Base-by-base conservation (phyloP, 768 basidiomycete genomes). In the Dioszegia hungarica region DNA sequence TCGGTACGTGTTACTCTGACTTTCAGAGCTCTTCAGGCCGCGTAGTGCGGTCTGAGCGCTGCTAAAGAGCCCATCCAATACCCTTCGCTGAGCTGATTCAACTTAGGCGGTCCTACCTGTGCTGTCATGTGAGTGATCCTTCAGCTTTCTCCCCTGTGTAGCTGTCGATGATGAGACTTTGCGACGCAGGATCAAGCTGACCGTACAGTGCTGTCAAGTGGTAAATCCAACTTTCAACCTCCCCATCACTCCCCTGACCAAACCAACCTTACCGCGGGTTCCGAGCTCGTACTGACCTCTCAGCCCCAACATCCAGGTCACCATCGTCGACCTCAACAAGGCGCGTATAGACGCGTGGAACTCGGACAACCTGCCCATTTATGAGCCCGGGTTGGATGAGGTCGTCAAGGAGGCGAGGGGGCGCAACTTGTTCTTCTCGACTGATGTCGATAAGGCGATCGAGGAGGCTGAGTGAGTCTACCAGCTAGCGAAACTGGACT, bases 341-440 rank as follows among this genome's bases (percentile, higher is more conserved):
- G 81, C 86, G 57, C 87, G 95, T 59, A 85, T 99, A 77, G 89
- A 90, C 75, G 94, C 93, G 17, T 99, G 95, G 95, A 99, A 99
- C 79, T 78, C 77, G 57, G 77, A 84, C 46, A 83, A 90, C 75
- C 80, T 99, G 19, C 95, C 95, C 48, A 99, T 99, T 76, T 99
- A 95, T 77, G 95, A 99, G 75, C 95, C 95, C 5, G 94, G 95
- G 44, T 85, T 99, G 10, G 90, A 84, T 59, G 90, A 86, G 29
- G 90, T 98, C 63, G 89, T 99, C 66, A 85, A 86, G 71, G 75
- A 83, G 66, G 86, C 89, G 36, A 85, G 95, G 44, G 94, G 91
- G 27, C 86, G 86, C 77, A 99, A 99, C 79, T 85, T 99, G 62
- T 95, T 95, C 80, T 98, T 99, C 82, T 88, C 87, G 38, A 93